Percentiles rank a stretch among this genome's conserved stretches.
Conservation (phyloP, 2,329 filamentous ascomycete species). For the Colletotrichum musae region DNA sequence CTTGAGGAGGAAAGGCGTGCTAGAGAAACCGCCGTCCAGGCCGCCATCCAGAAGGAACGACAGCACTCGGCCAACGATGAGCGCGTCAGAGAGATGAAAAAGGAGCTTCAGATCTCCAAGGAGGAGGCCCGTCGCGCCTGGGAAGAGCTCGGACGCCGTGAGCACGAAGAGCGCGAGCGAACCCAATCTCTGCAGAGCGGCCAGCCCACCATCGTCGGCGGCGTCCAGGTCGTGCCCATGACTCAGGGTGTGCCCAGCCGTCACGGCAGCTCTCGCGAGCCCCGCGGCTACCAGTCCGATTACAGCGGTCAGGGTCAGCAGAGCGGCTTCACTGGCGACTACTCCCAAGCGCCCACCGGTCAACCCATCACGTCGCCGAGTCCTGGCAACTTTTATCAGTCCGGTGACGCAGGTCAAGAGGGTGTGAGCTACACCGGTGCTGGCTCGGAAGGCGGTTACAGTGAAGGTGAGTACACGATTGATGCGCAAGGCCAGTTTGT, state of each 20-base stretch:
- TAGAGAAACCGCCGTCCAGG: constrained; percentile 76
- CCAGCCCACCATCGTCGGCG: constrained; percentile 89
- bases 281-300: constrained; percentile 46
- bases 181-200: constrained; percentile 89
- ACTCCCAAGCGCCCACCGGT: constrained; percentile 58
- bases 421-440: constrained; percentile 42
- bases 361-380: constrained; percentile 53
- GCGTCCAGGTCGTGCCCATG: constrained; percentile 96
- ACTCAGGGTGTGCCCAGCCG: constrained; percentile 77
- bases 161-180: constrained; percentile 92
- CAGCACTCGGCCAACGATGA: constrained; percentile 81
- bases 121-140: constrained; percentile 95
- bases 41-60: constrained; percentile 76
- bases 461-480: constrained; percentile 80
- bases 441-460: constrained; percentile 73
- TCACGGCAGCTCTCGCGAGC: constrained; percentile 61
- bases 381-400: constrained; percentile 45
- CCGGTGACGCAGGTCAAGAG: constrained; percentile 26
- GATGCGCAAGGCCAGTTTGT: constrained; percentile 74
- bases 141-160: constrained; percentile 94
- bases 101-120: constrained; percentile 94
- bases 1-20: constrained; percentile 82
- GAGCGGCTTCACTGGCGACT: constrained; percentile 53
- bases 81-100: constrained; percentile 88
- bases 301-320: constrained; percentile 48